Conservation (phyloP, 2,329 filamentous ascomycete genomes). For the Diaporthe australafricana region DNA sequence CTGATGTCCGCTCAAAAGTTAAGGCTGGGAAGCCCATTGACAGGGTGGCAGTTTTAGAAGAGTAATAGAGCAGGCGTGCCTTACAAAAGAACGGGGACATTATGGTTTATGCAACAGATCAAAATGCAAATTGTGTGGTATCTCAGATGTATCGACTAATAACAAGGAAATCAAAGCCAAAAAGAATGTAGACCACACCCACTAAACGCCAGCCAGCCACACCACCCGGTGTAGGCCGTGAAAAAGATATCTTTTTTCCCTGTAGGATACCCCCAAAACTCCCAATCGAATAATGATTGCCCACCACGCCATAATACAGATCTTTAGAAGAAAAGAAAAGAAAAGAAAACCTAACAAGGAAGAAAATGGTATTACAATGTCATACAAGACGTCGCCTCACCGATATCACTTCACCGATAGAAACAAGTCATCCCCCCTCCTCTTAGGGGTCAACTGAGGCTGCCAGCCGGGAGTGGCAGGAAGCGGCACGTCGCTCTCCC, state of each 20-base stretch:
- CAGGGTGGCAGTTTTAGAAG: not conserved
- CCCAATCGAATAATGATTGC: not conserved
- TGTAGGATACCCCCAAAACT: conserved; percentile 2
- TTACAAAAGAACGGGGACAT: not conserved
- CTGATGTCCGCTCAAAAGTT: not conserved
- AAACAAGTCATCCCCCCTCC: conserved; percentile 74
- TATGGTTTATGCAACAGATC: not conserved
- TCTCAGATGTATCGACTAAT: conserved; percentile 15
- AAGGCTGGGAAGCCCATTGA: not conserved
- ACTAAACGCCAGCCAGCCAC: conserved; percentile 1
- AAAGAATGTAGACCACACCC: not conserved
- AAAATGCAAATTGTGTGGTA: conserved; percentile 28
- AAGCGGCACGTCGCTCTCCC: conserved; percentile 41
- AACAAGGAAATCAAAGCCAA: not conserved
- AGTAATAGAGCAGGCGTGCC: not conserved
- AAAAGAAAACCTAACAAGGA: not conserved
- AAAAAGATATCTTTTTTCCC: not conserved
- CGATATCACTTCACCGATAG: conserved; percentile 62
- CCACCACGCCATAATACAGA: not conserved
- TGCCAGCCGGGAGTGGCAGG: conserved; percentile 69
- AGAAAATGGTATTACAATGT: not conserved
- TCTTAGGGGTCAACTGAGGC: conserved; percentile 74
- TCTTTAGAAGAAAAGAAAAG: not conserved
- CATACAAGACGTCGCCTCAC: not conserved
- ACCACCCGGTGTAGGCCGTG: not conserved